Evolutionary conservation across 1,139 yeast genomes (phyloP).

Genomic region (Zhuliangozyma parablackwelliae): DNA sequence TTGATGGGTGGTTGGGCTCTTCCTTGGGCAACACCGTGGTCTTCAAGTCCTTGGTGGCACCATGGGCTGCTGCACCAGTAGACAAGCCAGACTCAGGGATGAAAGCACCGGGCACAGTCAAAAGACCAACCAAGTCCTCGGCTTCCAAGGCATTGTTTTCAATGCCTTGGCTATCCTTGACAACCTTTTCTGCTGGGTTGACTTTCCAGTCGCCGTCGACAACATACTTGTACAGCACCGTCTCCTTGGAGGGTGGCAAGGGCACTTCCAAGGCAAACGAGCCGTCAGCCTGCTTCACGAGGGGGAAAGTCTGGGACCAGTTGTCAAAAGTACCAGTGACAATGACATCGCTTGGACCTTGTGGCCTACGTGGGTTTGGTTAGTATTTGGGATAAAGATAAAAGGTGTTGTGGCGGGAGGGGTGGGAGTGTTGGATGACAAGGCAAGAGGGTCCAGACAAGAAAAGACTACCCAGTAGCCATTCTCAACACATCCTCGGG

Average conservation of each 20-base stretch:
- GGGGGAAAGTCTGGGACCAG: constrained; percentile 59
- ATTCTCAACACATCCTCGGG: no score
- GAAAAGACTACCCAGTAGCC: no score
- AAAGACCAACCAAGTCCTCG: constrained; percentile 32
- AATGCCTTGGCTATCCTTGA: constrained; percentile 50
- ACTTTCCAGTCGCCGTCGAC: constrained; percentile 72
- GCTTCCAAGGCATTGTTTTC: constrained; percentile 54
- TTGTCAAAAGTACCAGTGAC: constrained; percentile 77
- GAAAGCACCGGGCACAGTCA: constrained; percentile 26
- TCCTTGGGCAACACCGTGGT: constrained; percentile 56
- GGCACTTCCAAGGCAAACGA: constrained; percentile 59
- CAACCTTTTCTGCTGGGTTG: constrained; percentile 40
- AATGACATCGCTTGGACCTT: constrained; percentile 67
- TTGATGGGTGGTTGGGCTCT: constrained; percentile 40
- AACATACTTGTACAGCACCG: constrained; percentile 60
- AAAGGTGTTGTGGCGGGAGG: no score
- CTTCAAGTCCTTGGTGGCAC: constrained; percentile 18
- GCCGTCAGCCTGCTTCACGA: constrained; percentile 59
- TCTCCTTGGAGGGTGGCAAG: constrained; percentile 36
- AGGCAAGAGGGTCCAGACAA: no score
- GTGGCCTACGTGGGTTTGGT: constrained; percentile 46
- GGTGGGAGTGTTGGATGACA: no score
- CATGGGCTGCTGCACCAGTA: constrained; percentile 5
- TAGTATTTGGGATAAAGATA: no score
- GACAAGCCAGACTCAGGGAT: constrained; percentile 57